Conservation (phyloP, 1,284 basidiomycete genomes). For the Sparassis latifolia region DNA sequence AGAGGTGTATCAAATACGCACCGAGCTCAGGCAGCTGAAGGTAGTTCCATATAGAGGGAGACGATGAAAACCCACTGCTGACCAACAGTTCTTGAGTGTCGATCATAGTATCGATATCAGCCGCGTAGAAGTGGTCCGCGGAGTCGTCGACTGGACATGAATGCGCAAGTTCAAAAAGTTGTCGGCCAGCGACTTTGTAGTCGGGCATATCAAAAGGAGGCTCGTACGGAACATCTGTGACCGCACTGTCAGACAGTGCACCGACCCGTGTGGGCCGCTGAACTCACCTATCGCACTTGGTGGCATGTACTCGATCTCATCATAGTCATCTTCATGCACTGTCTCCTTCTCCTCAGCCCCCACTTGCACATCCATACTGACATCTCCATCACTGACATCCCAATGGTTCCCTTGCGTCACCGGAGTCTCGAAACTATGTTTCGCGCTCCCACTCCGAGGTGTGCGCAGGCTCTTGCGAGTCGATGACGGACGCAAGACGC, state of each 20-base stretch:
- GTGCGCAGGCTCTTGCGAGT: conserved; percentile 39
- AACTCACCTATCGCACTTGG: conserved; percentile 59
- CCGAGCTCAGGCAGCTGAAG: conserved; percentile 21
- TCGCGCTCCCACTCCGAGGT: conserved; percentile 15
- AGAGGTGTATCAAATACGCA: conserved; percentile 5
- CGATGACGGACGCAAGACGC: conserved; percentile 54
- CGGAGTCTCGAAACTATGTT: conserved; percentile 54
- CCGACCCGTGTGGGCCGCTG: neutral
- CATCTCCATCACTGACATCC: conserved; percentile 63
- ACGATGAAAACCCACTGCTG: conserved; percentile 15
- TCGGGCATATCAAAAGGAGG: conserved; percentile 30
- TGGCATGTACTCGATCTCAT: conserved; percentile 75
- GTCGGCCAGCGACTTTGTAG: conserved; percentile 22
- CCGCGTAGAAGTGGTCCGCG: conserved; percentile 21
- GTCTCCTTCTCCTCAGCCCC: conserved; percentile 30
- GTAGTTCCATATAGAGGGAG: conserved; percentile 9
- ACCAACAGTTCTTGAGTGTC: conserved; percentile 15
- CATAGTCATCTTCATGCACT: conserved; percentile 40
- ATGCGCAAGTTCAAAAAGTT: conserved; percentile 20
- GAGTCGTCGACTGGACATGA: conserved; percentile 22
- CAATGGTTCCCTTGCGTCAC: conserved; percentile 61
- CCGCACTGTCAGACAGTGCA: too few species aligned
- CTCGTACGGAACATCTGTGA: conserved; percentile 26
- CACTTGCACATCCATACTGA: conserved; percentile 29
- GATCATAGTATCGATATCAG: conserved; percentile 20